Base-by-base conservation (phyloP, 176 grass and related monocot genomes). In the Ananas comosus region DNA sequence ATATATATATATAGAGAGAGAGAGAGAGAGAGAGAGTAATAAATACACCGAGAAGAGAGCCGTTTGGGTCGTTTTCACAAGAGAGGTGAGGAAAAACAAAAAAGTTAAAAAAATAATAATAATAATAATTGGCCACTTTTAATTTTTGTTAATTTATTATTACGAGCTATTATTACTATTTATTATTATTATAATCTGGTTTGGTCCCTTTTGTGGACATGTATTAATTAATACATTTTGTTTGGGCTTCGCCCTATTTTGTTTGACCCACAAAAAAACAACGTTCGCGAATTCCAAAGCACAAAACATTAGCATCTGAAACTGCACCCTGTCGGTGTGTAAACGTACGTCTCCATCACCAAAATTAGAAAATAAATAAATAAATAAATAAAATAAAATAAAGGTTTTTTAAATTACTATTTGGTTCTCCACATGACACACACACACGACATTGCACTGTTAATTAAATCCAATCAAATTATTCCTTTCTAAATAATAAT, bases 41-140 rank as follows among this genome's bases (percentile, higher is more conserved):
- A 67, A 67, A 67, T 67, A 48, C 28, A 67, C 65, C 27, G 65
- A 67, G 33, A 67, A 67, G 16, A 49, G 65, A 14, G 65, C 65
- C 65, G 14, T 47, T 49, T 49, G 65, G 17, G 65, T 49, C 65
- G 13, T 67, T 67, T 67, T 67, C 65, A 67, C 6, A 48, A 67
- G 3, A 33, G 64, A 59, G 3, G 4, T n/a, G 64, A 33, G 0
- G 25, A 27, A 27, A 27, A 27, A 27, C 1, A 27, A 48, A 14
- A 42, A 29, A 18, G 1, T 2, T 23, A 23, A 23, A 19, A 59
- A 18, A 59, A 18, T 1, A 9, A 17, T 59, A 4, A 58, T 16
- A n/a, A n/a, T 57, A 58, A 59, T 16, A 17, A 59, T 17, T 21
- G 4, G n/a, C 6, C 2, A 59, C 8, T 61, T 21, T 8, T 61